Conservation (phyloP, 768 basidiomycete genomes). For the Auricularia heimuer region DNA sequence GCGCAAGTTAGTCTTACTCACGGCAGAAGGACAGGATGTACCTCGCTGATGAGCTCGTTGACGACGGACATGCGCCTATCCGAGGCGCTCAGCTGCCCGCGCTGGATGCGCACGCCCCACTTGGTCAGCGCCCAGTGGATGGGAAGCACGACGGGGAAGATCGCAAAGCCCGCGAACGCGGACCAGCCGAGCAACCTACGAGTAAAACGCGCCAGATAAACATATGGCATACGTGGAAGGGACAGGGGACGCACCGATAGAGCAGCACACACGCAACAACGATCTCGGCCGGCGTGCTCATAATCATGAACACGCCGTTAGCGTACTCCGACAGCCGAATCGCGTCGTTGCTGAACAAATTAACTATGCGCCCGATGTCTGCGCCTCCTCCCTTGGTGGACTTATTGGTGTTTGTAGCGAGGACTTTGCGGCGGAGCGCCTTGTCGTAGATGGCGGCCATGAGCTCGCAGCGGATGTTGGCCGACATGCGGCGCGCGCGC, state of each 20-base stretch:
- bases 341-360: too few species aligned
- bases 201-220: too few species aligned
- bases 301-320: neutral
- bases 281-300: constrained; percentile 22
- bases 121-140: constrained; percentile 32
- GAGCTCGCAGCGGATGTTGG: constrained; percentile 64
- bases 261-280: constrained; percentile 25
- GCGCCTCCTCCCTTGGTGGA: constrained; percentile 60
- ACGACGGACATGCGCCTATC: constrained; percentile 36
- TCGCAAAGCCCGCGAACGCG: constrained; percentile 36
- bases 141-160: constrained; percentile 30
- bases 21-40: too few species aligned
- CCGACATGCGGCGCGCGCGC: constrained; percentile 40
- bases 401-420: constrained; percentile 52
- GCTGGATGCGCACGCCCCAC: constrained; percentile 28
- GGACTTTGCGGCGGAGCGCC: constrained; percentile 68
- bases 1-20: constrained; percentile 10
- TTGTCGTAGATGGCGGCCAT: constrained; percentile 88
- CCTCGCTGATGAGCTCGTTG: constrained; percentile 32
- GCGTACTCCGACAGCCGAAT: neutral
- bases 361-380: constrained; percentile 47
- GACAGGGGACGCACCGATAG: constrained; percentile 20
- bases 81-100: constrained; percentile 22
- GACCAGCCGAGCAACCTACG: constrained; percentile 33
- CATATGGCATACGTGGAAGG: too few species aligned